These are phyloP conservation scores for Graphiopsis chlorocephala DNA, from an alignment of 2,329 filamentous ascomycete genomes.

Conservation along the genomic window DNA sequence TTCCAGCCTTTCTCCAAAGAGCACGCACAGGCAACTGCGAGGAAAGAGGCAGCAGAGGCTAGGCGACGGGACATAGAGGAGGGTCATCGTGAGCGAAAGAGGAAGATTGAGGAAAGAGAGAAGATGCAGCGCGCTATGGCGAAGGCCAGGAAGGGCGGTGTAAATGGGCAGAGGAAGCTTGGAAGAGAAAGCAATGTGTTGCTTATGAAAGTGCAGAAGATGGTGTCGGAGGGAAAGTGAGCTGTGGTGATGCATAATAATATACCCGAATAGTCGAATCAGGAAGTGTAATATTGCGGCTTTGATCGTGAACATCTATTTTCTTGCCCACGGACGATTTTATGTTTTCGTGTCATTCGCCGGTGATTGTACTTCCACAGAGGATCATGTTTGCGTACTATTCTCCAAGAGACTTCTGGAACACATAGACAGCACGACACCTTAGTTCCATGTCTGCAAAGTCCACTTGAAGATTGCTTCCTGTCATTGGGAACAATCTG, in stretches of 20 bases:
- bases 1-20: slow-evolving; percentile 15
- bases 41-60: slow-evolving; percentile 63
- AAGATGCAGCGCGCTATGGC: slow-evolving; percentile 67
- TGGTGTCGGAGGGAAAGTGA: slow-evolving; percentile 51
- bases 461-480: not conserved
- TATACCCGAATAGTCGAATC: not conserved
- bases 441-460: not conserved
- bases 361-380: not conserved
- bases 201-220: slow-evolving; percentile 71
- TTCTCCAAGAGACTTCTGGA: too few species aligned
- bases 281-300: not conserved
- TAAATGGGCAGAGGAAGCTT: slow-evolving; percentile 72
- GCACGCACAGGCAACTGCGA: slow-evolving; percentile 32
- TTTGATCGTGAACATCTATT: not conserved
- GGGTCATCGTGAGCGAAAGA: slow-evolving; percentile 57
- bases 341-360: too few species aligned
- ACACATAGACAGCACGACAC: too few species aligned
- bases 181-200: slow-evolving; percentile 77
- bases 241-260: not conserved
- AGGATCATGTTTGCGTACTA: not conserved
- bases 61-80: slow-evolving; percentile 59
- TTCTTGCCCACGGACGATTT: not conserved
- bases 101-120: slow-evolving; percentile 60
- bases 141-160: slow-evolving; percentile 58
- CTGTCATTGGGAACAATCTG: not conserved